phyloP scores from a whole-genome alignment of 2,329 filamentous ascomycete genomes.

The Aspergillus ruber region DNA sequence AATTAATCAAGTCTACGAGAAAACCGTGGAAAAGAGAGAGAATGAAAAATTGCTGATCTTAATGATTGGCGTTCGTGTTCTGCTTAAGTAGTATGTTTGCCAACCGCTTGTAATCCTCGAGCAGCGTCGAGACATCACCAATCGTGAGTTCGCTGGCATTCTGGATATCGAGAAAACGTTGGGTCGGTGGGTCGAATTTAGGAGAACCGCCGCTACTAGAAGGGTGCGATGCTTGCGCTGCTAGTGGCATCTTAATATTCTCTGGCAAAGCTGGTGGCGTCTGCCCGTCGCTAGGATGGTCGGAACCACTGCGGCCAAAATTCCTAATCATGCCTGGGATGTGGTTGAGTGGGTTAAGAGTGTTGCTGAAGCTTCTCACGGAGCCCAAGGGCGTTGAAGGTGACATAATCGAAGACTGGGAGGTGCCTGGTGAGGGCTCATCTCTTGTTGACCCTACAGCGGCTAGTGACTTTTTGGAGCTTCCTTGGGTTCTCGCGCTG shows the following conservation, averaged over 20 bases:
- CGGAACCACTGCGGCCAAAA: conserved; percentile 53
- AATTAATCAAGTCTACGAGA: not conserved
- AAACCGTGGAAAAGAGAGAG: not conserved
- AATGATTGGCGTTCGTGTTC: conserved; percentile 13
- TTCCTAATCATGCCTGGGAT: conserved; percentile 71
- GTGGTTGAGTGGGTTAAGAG: conserved; percentile 74
- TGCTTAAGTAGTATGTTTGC: conserved; percentile 57
- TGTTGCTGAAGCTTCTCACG: conserved; percentile 72
- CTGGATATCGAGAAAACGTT: conserved; percentile 66
- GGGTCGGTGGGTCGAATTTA: conserved; percentile 54
- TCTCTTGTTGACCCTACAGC: conserved; percentile 16
- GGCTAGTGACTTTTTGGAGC: conserved; percentile 32
- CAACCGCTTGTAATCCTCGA: conserved; percentile 68
- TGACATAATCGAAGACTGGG: conserved; percentile 20
- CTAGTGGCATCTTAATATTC: conserved; percentile 26
- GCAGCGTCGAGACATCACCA: conserved; percentile 64
- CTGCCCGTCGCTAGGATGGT: conserved; percentile 40
- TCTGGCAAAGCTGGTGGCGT: conserved; percentile 34
- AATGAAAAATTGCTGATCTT: not conserved
- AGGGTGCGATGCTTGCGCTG: conserved; percentile 11
- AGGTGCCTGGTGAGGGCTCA: conserved; percentile 8
- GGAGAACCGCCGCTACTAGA: conserved; percentile 5
- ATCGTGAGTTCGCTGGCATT: conserved; percentile 64
- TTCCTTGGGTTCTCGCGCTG: conserved; percentile 45
- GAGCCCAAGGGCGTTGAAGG: conserved; percentile 63